phyloP scores from a whole-genome alignment of 805 yeast genomes.

The Diddensiella santjacobensis region DNA sequence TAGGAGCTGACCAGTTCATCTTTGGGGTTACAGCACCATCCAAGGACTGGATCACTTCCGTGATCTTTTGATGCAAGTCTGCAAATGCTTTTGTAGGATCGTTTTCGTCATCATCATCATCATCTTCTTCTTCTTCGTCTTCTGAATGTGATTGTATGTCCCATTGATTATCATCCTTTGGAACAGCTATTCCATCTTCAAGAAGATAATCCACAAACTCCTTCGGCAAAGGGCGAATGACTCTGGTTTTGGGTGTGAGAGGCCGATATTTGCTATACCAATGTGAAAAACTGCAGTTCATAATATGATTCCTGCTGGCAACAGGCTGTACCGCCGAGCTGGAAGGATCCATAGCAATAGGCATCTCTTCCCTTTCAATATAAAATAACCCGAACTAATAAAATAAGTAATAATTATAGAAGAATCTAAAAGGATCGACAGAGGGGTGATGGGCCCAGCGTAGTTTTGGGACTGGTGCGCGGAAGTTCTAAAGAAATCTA shows the following conservation, averaged over 20 bases:
- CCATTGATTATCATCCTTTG: conserved; percentile 52
- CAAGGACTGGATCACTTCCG: conserved; percentile 41
- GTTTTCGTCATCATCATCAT: conserved; percentile 18
- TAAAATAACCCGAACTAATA: no score
- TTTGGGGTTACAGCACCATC: conserved; percentile 75
- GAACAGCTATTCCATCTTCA: conserved; percentile 66
- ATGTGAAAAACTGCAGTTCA: conserved; percentile 50
- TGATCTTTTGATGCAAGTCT: conserved; percentile 56
- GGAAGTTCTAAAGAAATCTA: neutral
- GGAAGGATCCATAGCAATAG: conserved; percentile 35
- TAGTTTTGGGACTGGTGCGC: neutral
- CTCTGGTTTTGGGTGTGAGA: conserved; percentile 46
- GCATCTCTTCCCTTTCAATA: neutral
- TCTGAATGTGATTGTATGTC: conserved; percentile 64
- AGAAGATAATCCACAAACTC: conserved; percentile 57
- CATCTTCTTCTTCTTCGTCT: conserved; percentile 31
- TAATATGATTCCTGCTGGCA: conserved; percentile 35
- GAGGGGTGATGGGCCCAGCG: no score
- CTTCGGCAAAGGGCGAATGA: conserved; percentile 56
- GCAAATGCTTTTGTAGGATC: conserved; percentile 52
- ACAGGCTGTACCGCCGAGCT: conserved; percentile 12
- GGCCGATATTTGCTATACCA: conserved; percentile 57
- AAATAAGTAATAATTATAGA: no score
- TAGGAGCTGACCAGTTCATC: conserved; percentile 95
- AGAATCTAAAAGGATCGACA: no score